phyloP scores from a whole-genome alignment of 768 basidiomycete genomes.

The Artomyces pyxidatus region DNA sequence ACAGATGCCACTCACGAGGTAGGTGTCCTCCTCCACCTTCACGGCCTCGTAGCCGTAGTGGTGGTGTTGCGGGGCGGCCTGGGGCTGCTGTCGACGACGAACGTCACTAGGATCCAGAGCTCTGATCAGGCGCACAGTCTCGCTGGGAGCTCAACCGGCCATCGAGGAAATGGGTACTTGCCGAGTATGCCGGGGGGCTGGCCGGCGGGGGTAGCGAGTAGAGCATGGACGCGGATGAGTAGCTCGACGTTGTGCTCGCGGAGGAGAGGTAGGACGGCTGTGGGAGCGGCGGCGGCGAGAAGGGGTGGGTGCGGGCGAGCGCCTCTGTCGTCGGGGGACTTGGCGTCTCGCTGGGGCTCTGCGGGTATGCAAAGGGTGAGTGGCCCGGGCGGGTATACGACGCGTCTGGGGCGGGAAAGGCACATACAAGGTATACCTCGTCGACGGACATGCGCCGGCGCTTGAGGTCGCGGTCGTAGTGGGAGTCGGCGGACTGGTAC shows the following conservation, averaged over 20 bases:
- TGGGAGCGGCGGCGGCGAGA: conserved; percentile 17
- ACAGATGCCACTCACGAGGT: conserved; percentile 8
- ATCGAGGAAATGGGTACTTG: conserved; percentile 52
- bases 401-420: no score
- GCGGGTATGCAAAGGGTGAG: not conserved
- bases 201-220: no score
- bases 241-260: conserved; percentile 13
- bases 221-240: no score
- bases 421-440: conserved; percentile 23
- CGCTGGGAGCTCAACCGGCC: conserved; percentile 21
- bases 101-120: conserved; percentile 54
- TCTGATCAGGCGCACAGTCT: conserved; percentile 28
- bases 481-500: conserved; percentile 16
- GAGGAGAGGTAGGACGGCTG: conserved; percentile 10
- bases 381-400: no score
- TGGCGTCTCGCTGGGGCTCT: conserved; percentile 20
- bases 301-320: conserved; percentile 12
- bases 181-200: conserved; percentile 76
- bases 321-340: conserved; percentile 22
- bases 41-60: conserved; percentile 14
- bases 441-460: conserved; percentile 21
- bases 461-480: conserved; percentile 17
- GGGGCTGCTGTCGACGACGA: conserved; percentile 48
- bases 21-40: conserved; percentile 18
- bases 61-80: conserved; percentile 1